Percentiles rank a stretch among this genome's conserved stretches.
phyloP scores from a whole-genome alignment of 78 protist genomes.

The Guillardia theta region DNA sequence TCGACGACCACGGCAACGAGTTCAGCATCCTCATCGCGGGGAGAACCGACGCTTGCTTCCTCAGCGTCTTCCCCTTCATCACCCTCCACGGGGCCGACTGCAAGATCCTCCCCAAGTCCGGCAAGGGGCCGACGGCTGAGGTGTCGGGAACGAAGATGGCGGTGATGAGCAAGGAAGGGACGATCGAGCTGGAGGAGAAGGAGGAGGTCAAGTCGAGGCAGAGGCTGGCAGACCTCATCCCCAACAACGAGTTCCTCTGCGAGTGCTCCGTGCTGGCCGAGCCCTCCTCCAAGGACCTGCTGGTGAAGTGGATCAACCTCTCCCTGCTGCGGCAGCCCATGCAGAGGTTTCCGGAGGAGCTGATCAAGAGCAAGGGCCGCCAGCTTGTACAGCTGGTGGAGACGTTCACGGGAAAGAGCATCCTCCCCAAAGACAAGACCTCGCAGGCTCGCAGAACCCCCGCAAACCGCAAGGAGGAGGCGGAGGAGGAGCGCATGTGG shows the following conservation, averaged over 20 bases:
- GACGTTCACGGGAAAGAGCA: neutral
- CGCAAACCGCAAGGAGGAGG: neutral
- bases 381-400: neutral
- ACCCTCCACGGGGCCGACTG: neutral
- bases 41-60: conserved; percentile 57
- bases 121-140: too few species aligned
- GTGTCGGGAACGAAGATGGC: too few species aligned
- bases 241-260: neutral
- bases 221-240: neutral
- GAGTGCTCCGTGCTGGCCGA: neutral
- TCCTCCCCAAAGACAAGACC: too few species aligned
- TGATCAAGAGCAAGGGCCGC: neutral
- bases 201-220: neutral
- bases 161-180: too few species aligned
- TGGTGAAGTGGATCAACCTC: neutral
- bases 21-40: conserved; percentile 59
- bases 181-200: neutral
- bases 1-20: conserved; percentile 54
- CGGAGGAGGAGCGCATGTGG: neutral
- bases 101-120: too few species aligned
- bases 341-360: neutral
- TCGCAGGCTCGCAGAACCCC: neutral
- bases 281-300: neutral
- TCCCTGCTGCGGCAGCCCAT: neutral
- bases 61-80: conserved; percentile 44